Base-by-base conservation (phyloP, 768 basidiomycete species). In the Hypholoma fasciculare region DNA sequence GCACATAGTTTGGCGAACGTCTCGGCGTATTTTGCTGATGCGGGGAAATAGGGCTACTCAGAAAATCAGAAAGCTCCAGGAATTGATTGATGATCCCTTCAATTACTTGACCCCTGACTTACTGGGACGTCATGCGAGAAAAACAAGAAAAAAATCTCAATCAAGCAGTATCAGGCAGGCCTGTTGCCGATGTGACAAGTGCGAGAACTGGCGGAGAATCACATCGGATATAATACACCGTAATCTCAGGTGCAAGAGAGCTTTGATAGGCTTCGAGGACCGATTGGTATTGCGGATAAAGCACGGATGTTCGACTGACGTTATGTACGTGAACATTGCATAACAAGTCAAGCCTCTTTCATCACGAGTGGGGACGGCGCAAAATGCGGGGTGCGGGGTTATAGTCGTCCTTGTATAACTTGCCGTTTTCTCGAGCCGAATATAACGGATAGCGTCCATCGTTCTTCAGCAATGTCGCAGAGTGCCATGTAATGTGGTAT, bases 221-320 rank as follows among this genome's bases (percentile, higher is more conserved):
- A 48, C 26, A 65, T 65, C 62, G 58, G 59, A 54, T 43, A 52
- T 34, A 34, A 42, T 20, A 47, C 53, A 26, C 53, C 59, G 54
- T 52, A 50, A 57, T 58, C 49, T 53, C 49, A 49, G 53, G 40
- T 36, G 13, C 39, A 13, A 40, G 17, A 44, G 44, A 50, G 40
- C 37, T 26, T 27, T 52, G 57, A 58, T 52, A 36, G 50, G 36
- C 39, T 61, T 44, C 54, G 34, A 46, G 19, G 36, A 48, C 43
- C 12, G 37, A 54, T 47, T 57, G 46, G 46, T 44, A 50, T 54
- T 34, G 38, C 64, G 64, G 58, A 61, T 52, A 63, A 61, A 61
- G 42, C 7, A 39, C 62, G 64, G 61, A 57, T 47, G 20, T 37
- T 44, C 20, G 13, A 23, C 40, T 23, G 16, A 30, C 8, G 11